A percentile compares a stretch with the other conserved stretches of the same genome.
Evolutionary conservation across 257 asterid species (phyloP).

Genomic region (Lithospermum erythrorhizon): DNA sequence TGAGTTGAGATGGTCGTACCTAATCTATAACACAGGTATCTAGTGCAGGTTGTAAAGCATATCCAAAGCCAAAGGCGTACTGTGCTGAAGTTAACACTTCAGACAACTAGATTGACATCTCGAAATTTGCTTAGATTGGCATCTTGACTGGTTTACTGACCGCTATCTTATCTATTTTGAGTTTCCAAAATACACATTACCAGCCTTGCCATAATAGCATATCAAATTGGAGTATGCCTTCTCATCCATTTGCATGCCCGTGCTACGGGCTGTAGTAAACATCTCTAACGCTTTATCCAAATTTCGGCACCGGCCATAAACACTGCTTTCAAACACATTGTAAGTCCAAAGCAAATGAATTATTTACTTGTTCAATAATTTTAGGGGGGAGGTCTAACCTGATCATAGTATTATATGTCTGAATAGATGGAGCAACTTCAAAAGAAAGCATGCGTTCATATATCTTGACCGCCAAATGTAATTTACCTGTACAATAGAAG

Average conservation of each 20-base stretch:
- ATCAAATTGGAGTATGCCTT: slow-evolving; percentile 81
- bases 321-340: slow-evolving; percentile 41
- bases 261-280: slow-evolving; percentile 48
- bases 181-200: slow-evolving; percentile 17
- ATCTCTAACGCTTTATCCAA: slow-evolving; percentile 64
- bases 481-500: slow-evolving; percentile 51
- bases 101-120: no score
- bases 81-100: no score
- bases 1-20: no score
- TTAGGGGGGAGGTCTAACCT: slow-evolving; percentile 35
- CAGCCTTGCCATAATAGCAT: slow-evolving; percentile 80
- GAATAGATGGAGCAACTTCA: slow-evolving; percentile 54
- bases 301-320: slow-evolving; percentile 71
- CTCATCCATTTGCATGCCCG: slow-evolving; percentile 66
- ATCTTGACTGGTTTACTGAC: no score
- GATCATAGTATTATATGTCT: slow-evolving; percentile 89
- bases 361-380: neutral
- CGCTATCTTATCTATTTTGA: neutral
- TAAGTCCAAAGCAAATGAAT: neutral
- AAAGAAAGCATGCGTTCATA: slow-evolving; percentile 63
- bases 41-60: no score
- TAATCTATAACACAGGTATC: no score
- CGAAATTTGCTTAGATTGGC: no score
- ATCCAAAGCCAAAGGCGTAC: no score
- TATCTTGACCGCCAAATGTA: slow-evolving; percentile 53